These are phyloP conservation scores for Yamadazyma taylorii DNA, from an alignment of 1,139 yeast genomes.

Conservation along the genomic window DNA sequence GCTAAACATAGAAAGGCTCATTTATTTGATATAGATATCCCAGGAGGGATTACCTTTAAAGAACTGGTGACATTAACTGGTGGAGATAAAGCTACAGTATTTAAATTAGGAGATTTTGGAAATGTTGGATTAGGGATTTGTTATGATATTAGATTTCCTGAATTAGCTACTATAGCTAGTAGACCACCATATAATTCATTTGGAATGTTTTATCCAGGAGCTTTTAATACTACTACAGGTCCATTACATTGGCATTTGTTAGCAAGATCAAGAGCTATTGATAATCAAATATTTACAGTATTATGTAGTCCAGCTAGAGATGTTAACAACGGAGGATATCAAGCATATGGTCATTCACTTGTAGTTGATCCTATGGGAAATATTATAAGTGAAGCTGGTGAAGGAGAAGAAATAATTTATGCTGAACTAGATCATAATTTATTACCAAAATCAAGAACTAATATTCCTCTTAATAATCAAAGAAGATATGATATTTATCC, in stretches of 20 bases:
- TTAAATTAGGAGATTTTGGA: slow-evolving; percentile 68
- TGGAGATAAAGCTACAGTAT: slow-evolving; percentile 78
- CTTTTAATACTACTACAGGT: slow-evolving; percentile 93
- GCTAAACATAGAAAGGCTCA: slow-evolving; percentile 90
- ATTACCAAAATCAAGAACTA: slow-evolving; percentile 60
- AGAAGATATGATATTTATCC: slow-evolving; percentile 84
- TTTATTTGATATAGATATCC: slow-evolving; percentile 87
- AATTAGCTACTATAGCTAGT: slow-evolving; percentile 78
- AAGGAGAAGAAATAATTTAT: slow-evolving; percentile 75
- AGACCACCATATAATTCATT: slow-evolving; percentile 68
- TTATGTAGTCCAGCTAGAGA: slow-evolving; percentile 91
- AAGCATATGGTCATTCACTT: slow-evolving; percentile 90
- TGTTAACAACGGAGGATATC: slow-evolving; percentile 63
- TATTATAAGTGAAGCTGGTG: slow-evolving; percentile 79
- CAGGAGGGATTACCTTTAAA: slow-evolving; percentile 81
- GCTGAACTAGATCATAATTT: slow-evolving; percentile 73
- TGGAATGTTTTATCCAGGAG: slow-evolving; percentile 94
- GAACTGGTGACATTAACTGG: slow-evolving; percentile 76
- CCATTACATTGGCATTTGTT: slow-evolving; percentile 92
- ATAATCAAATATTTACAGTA: slow-evolving; percentile 78
- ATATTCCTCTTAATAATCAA: slow-evolving; percentile 73
- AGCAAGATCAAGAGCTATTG: slow-evolving; percentile 86
- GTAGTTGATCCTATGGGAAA: slow-evolving; percentile 87
- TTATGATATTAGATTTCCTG: slow-evolving; percentile 91
- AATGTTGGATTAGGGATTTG: slow-evolving; percentile 88